Evolutionary conservation across 2,329 filamentous ascomycete species (phyloP), one percentile per base, ranked within the genome.

Genomic region (Aspergillus intermedius): DNA sequence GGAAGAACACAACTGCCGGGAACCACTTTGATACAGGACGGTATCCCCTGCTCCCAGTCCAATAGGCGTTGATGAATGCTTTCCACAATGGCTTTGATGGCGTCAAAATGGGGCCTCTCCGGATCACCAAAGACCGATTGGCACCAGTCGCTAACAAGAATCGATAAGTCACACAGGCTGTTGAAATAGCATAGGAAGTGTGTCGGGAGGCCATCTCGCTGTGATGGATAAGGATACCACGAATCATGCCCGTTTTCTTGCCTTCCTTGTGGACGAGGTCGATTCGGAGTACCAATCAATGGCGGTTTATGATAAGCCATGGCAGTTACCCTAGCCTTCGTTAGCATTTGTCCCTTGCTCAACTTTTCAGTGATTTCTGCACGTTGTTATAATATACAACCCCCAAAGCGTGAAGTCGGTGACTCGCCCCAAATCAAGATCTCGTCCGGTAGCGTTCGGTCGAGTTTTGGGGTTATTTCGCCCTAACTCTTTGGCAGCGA

Each of bases 221-320:
- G 46, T 4, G 23, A 43, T 10, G 55, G 53, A 37, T 57, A 57
- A 0, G 51, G 49, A 0, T 22, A 32, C 55, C 55, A 57, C 12
- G 30, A 21, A 23, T 49, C 46, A 2, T 40, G 22, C 3, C 37
- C 30, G 3, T 48, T 23, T 44, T 53, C 47, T 8, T 40, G 17
- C 17, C 44, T 32, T 4, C 47, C 46, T 9, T 42, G 46, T 5
- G 34, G 42, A 6, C 30, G 10, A 21, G 37, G 32, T 0, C n/a
- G 10, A 1, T 5, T 13, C 5, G 54, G 52, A 19, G 44, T 48
- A 5, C 50, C 44, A 13, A 52, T 49, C 5, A 45, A 12, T 3
- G 48, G 15, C 7, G 40, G 41, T 23, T 53, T 51, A 13, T 51
- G 49, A 19, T 51, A 47, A 15, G 43, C 19, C 4, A 54, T 25